Base-by-base conservation (phyloP, 2,329 filamentous ascomycete species). In the Stemphylium lycopersici region DNA sequence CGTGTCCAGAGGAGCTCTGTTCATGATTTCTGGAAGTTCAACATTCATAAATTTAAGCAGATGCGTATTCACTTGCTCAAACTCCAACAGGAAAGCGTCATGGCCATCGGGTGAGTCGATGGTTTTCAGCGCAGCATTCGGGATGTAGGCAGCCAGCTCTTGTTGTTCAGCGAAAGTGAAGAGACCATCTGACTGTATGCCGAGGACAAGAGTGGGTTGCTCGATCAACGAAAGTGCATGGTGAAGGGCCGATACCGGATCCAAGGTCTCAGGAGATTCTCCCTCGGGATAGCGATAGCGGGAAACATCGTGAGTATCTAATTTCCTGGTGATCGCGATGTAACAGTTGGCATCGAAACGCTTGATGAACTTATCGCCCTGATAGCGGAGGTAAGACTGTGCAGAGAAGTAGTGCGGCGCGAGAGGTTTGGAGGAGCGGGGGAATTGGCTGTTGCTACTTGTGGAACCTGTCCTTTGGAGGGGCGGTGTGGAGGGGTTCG, bases 311-410 rank as follows among this genome's bases (percentile, higher is more conserved):
- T 99, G 95, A 0, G 95, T 98, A 73, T 99, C 95, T 13, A 99
- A 85, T 77, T 99, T 99, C 68, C 95, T 89, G 4, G 95, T 98
- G 76, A 99, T 97, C 63, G 95, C 93, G 65, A 99, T 98, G 79
- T 99, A 99, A 79, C 95, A 99, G 76, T 99, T 99, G 68, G 92
- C 91, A 76, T 99, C 95, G 75, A 98, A 99, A 8, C 95, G 90
- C 75, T 90, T 92, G 67, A 98, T 95, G 68, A 99, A 99, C 76
- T 99, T 99, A 67, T 89, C 85, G 51, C 92, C 93, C 77, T 99
- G 95, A 76, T 99, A 99, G 16, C 95, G 90, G 38, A 99, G 84
- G 76, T 99, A 99, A 0, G 93, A 97, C 75, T 99, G 95, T 0
- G 95, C 95, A 0, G 95, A 98, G 77, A 98, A 99, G 77, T 97